Base-by-base conservation (phyloP, 169 alveolate species). In the Cryptosporidium tyzzeri region DNA sequence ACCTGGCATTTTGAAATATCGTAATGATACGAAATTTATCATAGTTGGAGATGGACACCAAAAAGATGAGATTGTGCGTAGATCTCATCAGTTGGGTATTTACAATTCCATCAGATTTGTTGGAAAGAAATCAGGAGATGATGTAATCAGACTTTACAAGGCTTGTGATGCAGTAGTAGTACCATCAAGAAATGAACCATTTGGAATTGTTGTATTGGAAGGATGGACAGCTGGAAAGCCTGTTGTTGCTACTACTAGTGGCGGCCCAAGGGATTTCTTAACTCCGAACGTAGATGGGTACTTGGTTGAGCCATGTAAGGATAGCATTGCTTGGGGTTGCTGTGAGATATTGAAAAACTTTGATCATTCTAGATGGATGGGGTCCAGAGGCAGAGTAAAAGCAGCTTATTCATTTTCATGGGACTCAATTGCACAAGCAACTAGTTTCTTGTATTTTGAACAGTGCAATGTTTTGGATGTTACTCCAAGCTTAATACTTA, bases 21-120 rank as follows among this genome's bases (percentile, higher is more conserved):
- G 95, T n/a, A 92, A 92, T 33, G 94, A 93, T 53, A 91, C 94
- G 35, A 93, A 93, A 80, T 93, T 93, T 74, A 92, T 93, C 80
- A 91, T 93, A n/a, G 96, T 92, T 26, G 96, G 96, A 0, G 96
- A 93, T 85, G 96, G 96, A 9, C 96, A 93, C 86, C 93, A 92
- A 93, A 86, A 84, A 86, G 93, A 74, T 53, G 92, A 91, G 51
- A 91, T 93, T n/a, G 92, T 73, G 62, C 86, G 91, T 39, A 91
- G 94, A n/a, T 91, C 93, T 8, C 92, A 91, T 26, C 95, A 93
- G 92, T 91, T 84, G 9, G 91, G 92, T 21, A 91, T 91, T 39
- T 50, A 84, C 41, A 91, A 89, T 48, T 62, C 91, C 14, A 65
- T 86, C 48, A 53, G 89, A 55, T 86, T 70, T 31, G 86, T 86